Percentiles rank a stretch among this genome's conserved stretches.
phyloP scores from a whole-genome alignment of 2,329 filamentous ascomycete genomes.

The Claviceps sp. region DNA sequence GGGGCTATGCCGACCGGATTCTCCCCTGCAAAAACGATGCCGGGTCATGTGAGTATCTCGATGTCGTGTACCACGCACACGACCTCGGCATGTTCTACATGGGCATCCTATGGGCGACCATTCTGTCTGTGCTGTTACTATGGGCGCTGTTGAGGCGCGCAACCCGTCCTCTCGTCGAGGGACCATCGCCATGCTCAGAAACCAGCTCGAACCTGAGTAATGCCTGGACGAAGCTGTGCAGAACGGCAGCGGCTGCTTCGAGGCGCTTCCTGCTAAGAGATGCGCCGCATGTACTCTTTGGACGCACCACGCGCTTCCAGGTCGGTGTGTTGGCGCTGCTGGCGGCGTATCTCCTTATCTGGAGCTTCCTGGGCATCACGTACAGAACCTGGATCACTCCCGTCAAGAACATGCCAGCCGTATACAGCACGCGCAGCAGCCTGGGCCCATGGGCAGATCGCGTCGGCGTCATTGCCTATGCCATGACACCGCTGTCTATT shows the following conservation, averaged over 20 bases:
- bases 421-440: conserved; percentile 50
- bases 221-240: conserved; percentile 16
- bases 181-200: conserved; percentile 5
- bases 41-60: conserved; percentile 37
- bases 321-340: conserved; percentile 46
- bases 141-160: conserved; percentile 22
- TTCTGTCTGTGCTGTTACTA: conserved; percentile 28
- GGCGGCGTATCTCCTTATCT: conserved; percentile 49
- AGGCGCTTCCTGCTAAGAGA: conserved; percentile 47
- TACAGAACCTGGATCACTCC: conserved; percentile 61
- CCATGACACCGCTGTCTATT: conserved; percentile 57
- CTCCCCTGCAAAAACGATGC: conserved; percentile 32
- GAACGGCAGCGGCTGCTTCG: conserved; percentile 24
- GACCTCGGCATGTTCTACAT: conserved; percentile 36
- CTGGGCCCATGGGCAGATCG: conserved; percentile 58
- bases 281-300: conserved; percentile 43
- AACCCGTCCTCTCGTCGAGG: conserved; percentile 12
- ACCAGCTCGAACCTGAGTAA: conserved; percentile 3
- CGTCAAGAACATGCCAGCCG: conserved; percentile 37
- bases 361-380: conserved; percentile 53
- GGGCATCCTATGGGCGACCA: conserved; percentile 35
- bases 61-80: conserved; percentile 35
- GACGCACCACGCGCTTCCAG: conserved; percentile 54
- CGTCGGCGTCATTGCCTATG: conserved; percentile 58
- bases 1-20: conserved; percentile 33